These are phyloP conservation scores for Cryptococcus hybrid DNA, from an alignment of 1,284 basidiomycete genomes.

Conservation along the genomic window DNA sequence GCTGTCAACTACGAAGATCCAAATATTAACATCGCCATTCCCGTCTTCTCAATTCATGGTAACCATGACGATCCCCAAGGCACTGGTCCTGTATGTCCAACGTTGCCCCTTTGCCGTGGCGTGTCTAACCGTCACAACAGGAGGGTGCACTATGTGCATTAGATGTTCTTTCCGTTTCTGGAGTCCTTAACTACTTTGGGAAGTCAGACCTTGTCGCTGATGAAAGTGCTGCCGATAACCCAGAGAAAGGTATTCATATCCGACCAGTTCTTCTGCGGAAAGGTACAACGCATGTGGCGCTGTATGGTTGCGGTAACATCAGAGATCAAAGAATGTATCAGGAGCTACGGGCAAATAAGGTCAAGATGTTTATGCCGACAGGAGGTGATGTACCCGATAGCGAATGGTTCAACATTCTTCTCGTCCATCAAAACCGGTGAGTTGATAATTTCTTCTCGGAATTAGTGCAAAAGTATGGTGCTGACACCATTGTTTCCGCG, in stretches of 20 bases:
- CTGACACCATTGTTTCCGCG: background rate
- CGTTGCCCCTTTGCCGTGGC: background rate
- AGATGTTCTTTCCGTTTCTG: constrained; percentile 89
- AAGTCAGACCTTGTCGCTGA: constrained; percentile 60
- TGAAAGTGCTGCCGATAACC: constrained; percentile 56
- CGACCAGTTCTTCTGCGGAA: constrained; percentile 87
- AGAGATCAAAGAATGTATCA: constrained; percentile 96
- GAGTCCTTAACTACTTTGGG: constrained; percentile 96
- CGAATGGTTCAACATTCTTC: constrained; percentile 89
- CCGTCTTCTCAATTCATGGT: constrained; percentile 98
- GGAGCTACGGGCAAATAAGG: constrained; percentile 87
- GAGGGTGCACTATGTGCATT: constrained; percentile 94
- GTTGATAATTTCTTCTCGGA: constrained; percentile 24
- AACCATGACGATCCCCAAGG: constrained; percentile 99
- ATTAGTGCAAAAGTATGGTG: background rate
- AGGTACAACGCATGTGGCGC: constrained; percentile 76
- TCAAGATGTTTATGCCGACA: constrained; percentile 95
- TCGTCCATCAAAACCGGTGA: constrained; percentile 95
- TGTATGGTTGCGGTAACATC: constrained; percentile 97
- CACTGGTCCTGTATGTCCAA: constrained; percentile 69
- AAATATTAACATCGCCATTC: constrained; percentile 91
- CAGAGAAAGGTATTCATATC: constrained; percentile 70
- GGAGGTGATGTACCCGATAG: constrained; percentile 59
- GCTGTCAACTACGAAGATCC: constrained; percentile 97
- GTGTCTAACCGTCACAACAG: constrained; percentile 50